Evolutionary conservation across 257 asterid genomes (phyloP).

Genomic region (Scutellaria barbata): DNA sequence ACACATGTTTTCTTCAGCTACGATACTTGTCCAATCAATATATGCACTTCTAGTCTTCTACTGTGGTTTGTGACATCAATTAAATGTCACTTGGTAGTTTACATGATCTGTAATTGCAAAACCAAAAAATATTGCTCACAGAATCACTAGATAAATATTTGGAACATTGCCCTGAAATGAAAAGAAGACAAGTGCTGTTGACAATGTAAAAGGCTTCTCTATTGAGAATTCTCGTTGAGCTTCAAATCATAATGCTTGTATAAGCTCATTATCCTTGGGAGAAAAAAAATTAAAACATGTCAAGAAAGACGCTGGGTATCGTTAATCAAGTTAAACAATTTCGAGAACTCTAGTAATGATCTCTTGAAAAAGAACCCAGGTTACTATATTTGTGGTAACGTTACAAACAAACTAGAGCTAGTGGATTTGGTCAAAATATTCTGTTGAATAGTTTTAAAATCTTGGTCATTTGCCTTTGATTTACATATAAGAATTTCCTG

Average conservation of each 20-base stretch:
- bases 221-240: not conserved
- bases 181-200: not conserved
- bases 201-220: not conserved
- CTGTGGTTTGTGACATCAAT: too few relatives aligned
- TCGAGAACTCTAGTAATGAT: too few relatives aligned
- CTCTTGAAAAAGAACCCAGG: too few relatives aligned
- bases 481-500: constrained; percentile 11
- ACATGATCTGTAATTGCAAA: not conserved
- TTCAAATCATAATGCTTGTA: not conserved
- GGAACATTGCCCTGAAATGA: not conserved
- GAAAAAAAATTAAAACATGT: too few relatives aligned
- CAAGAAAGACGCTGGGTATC: too few relatives aligned
- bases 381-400: too few relatives aligned
- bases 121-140: not conserved
- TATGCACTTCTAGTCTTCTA: not conserved
- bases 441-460: not conserved
- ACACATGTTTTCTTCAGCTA: constrained; percentile 4
- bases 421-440: not conserved
- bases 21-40: not conserved
- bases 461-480: not conserved
- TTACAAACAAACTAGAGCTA: too few relatives aligned
- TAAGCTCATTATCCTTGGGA: not conserved
- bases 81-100: too few relatives aligned
- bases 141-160: not conserved
- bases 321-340: too few relatives aligned